Evolutionary conservation across 768 basidiomycete species (phyloP).

Genomic region (Zangia roseola): DNA sequence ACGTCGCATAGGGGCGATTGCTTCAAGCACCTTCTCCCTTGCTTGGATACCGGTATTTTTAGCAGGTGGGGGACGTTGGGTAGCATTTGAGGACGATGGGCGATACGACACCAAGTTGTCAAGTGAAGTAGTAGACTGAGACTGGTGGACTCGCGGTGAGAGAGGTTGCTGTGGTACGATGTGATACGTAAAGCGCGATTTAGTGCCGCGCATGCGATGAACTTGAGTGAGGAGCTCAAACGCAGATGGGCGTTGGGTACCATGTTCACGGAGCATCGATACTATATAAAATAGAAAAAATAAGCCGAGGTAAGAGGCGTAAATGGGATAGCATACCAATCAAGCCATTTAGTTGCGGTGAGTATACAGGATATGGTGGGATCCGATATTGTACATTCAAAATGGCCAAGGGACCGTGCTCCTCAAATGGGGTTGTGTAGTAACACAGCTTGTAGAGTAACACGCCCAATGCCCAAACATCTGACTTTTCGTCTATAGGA

Average conservation of each 20-base stretch:
- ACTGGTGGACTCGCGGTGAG: constrained; percentile 39
- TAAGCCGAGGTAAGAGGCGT: constrained; percentile 7
- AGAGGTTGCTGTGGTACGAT: constrained; percentile 49
- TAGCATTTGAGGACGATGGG: constrained; percentile 16
- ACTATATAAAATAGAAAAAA: constrained; percentile 41
- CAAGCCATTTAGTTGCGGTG: constrained; percentile 73
- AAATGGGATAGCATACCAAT: constrained; percentile 58
- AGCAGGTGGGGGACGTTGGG: constrained; percentile 18
- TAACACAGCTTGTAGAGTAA: constrained; percentile 98
- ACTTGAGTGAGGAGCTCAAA: constrained; percentile 84
- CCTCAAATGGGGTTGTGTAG: constrained; percentile 99
- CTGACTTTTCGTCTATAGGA: constrained; percentile 90
- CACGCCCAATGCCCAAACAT: constrained; percentile 97
- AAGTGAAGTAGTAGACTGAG: constrained; percentile 28
- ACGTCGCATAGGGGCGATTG: constrained; percentile 75
- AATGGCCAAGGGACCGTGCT: constrained; percentile 94
- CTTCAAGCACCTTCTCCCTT: constrained; percentile 75
- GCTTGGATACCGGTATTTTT: constrained; percentile 59
- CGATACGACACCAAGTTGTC: constrained; percentile 42
- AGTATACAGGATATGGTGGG: constrained; percentile 87
- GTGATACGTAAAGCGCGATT: constrained; percentile 72
- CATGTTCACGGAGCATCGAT: constrained; percentile 92
- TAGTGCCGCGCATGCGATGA: constrained; percentile 85
- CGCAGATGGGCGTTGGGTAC: constrained; percentile 78
- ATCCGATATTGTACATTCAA: constrained; percentile 94